Evolutionary conservation across 306 rosid genomes (phyloP), one percentile per base, ranked within the genome.

Genomic region (Adenanthera pavonina): DNA sequence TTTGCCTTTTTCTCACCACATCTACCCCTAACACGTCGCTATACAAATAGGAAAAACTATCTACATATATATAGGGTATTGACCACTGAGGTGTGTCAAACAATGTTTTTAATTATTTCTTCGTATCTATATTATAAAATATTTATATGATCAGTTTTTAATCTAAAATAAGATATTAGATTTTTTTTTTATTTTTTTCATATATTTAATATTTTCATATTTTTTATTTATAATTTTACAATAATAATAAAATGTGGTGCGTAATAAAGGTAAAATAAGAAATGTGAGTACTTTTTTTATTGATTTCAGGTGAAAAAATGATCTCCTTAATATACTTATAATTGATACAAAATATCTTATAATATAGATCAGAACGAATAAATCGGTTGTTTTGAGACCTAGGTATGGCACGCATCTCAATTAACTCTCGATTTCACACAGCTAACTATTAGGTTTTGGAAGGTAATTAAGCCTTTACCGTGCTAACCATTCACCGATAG

Each of bases 1-100:
- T 44, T 72, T 49, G 65, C 81, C 86, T 66, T 76, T 76, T 80
- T 43, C 78, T 69, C 72, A 67, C 25, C 77, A 40, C 79, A 75
- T 40, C 82, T 81, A 84, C 19, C 54, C 17, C 8, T 40, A 67
- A 41, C 9, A 25, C 17, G 3, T 43, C 15, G 54, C 52, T 44
- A 60, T 60, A 25, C 17, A 8, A 20, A 44, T 69, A 2, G 19
- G 13, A 48, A 46, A 8, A n/a, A 44, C 4, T 4, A 43, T n/a
- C 35, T 9, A 68, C 12, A 17, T n/a, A 19, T 15, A 64, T 2
- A 14, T 6, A 52, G 41, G 35, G 9, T 9, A 12, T 12, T 34
- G 41, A 34, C 41, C 68, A 61, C 11, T 30, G 75, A 46, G 41
- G 41, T 47, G 54, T 47, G 57, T 70, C 75, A 70, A 70, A 44